phyloP scores from a whole-genome alignment of 352 stramenopile genomes.

The Phytophthora sojae region DNA sequence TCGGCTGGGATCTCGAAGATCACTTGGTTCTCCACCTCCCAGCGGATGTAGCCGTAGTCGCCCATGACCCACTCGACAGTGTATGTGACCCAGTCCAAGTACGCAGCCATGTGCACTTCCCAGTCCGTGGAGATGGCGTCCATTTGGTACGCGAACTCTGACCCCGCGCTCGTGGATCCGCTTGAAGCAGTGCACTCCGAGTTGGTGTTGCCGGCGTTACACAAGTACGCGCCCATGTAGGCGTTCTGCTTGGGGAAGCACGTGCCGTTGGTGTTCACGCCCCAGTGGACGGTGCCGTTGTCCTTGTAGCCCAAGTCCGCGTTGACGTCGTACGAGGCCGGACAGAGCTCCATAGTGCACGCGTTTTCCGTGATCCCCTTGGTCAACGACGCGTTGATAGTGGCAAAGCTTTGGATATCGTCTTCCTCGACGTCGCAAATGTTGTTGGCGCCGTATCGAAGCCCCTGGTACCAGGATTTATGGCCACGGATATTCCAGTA shows the following conservation, averaged over 20 bases:
- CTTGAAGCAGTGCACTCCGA: constrained; percentile 35
- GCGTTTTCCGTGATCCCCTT: constrained; percentile 51
- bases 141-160: constrained; percentile 80
- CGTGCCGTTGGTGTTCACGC: constrained; percentile 64
- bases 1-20: constrained; percentile 88
- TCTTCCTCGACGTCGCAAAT: constrained; percentile 41
- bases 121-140: constrained; percentile 94
- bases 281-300: constrained; percentile 46
- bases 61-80: constrained; percentile 75
- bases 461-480: constrained; percentile 71
- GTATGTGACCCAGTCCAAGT: constrained; percentile 79
- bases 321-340: constrained; percentile 60
- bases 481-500: constrained; percentile 53
- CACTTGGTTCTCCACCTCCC: constrained; percentile 81
- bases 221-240: constrained; percentile 65
- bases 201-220: constrained; percentile 51
- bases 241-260: constrained; percentile 65
- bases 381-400: constrained; percentile 41
- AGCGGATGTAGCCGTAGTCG: constrained; percentile 56
- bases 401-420: constrained; percentile 43
- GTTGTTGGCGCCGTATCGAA: constrained; percentile 66
- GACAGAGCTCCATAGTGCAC: constrained; percentile 45
- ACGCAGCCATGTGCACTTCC: constrained; percentile 78
- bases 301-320: constrained; percentile 55
- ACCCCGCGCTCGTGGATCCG: constrained; percentile 18